Base-by-base conservation (phyloP, 2,329 filamentous ascomycete genomes). In the Didymosphaeria variabile region DNA sequence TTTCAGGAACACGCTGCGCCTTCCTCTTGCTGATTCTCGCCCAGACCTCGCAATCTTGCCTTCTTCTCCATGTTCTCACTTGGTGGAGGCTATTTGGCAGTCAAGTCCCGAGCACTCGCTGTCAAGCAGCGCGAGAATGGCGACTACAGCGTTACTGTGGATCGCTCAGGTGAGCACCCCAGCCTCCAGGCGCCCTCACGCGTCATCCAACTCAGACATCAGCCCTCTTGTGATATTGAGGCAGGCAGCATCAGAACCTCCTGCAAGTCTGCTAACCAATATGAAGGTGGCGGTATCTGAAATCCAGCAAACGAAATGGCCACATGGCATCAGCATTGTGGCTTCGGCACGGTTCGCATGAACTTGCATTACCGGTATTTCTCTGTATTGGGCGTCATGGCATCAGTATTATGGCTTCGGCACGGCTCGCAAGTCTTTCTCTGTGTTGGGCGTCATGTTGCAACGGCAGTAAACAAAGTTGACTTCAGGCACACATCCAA, bases 121-220 rank as follows among this genome's bases (percentile, higher is more conserved):
- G 64, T 64, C n/a, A 74, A 73, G 59, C 70, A 72, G 60, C 65
- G 69, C 38, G 68, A 76, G 44, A 64, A 55, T 21, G 74, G 76
- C 17, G 75, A 79, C 57, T 79, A 77, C 54, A 75, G 70, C 19
- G 76, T 79, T 15, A 66, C 71, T 15, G 74, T 77, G 21, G 73
- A 78, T 40, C 64, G 76, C 53, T 79, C 76, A 21, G 76, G 76
- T 77, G 65, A 21, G 67, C 62, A 8, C 12, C 10, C 21, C 9
- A 12, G 36, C 36, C 26, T 15, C 34, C 9, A 36, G 40, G 17
- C 40, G 40, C 9, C 40, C 40, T 36, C 40, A 5, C 10, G n/a
- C 17, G 40, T 44, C 40, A 21, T 19, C n/a, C 40, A 44, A 44
- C 40, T 19, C 40, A 44, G 19, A 44, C 40, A 44, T 5, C 40